Evolutionary conservation across 2,329 filamentous ascomycete species (phyloP), one percentile per base, ranked within the genome.

Genomic region (Cladosporium sp.): DNA sequence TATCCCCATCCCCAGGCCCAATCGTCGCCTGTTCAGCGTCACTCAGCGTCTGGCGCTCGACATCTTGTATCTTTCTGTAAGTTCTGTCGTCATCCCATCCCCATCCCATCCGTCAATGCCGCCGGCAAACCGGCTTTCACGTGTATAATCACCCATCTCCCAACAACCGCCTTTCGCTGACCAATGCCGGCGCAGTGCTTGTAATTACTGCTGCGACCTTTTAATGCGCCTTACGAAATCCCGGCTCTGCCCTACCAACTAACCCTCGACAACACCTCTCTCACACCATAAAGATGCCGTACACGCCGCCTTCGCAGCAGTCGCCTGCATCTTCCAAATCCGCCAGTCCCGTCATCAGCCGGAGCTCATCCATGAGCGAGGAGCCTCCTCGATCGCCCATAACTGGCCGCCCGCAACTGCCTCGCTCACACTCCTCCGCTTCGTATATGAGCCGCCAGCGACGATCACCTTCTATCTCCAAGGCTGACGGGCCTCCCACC

Each of bases 291-390:
- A 75, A 82, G 78, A 94, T 94, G 90, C 90, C 90, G 84, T 94
- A 94, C 79, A 94, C 90, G 74, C 89, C 90, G 60, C 90, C 90
- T 62, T 84, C 86, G 67, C 83, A 83, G 74, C 78, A 79, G 74
- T 83, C 82, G 66, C 83, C 83, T 72, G 77, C 78, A 67, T 77
- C 79, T 64, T 83, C 83, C 58, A 80, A 79, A 70, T 73, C 77
- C 52, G 76, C 71, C 66, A 81, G 77, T 63, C 80, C 79, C 62
- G 73, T 70, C 56, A 67, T 78, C 66, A 81, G 74, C 68, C 76
- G 78, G 58, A 77, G 73, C 62, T 75, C 80, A 64, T 82, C 80
- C 57, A 80, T 79, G 66, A 69, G 71, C 68, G 74, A 71, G 60
- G 65, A 71, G 63, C 58, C 67, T 17, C 66, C 65, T 64, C 57